phyloP scores from a whole-genome alignment of 805 yeast genomes.

The Kuraishia piskuri region DNA sequence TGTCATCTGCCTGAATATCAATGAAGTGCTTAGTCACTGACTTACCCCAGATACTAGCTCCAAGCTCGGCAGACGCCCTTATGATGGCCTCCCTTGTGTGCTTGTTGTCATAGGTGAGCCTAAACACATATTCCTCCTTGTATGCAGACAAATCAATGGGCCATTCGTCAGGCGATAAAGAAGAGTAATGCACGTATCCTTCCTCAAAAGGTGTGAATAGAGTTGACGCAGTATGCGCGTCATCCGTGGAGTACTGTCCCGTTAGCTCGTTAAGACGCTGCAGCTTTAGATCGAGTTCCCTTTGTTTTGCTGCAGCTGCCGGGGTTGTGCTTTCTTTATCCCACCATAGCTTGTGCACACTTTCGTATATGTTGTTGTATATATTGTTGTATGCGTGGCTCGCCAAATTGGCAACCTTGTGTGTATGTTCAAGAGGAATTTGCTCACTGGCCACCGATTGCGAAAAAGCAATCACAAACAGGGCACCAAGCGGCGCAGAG shows the following conservation, averaged over 20 bases:
- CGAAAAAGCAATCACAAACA: background rate
- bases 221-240: background rate
- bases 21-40: conserved; percentile 29
- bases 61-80: conserved; percentile 2
- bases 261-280: background rate
- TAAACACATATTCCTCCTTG: conserved; percentile 32
- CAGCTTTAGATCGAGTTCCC: background rate
- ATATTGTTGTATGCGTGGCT: background rate
- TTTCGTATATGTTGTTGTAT: background rate
- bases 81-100: conserved; percentile 14
- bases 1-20: conserved; percentile 30
- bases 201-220: background rate
- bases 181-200: conserved; percentile 21
- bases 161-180: conserved; percentile 17
- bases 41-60: conserved; percentile 40
- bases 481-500: background rate
- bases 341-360: background rate
- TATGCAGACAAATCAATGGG: conserved; percentile 35
- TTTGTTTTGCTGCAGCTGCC: conserved; percentile 1
- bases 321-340: too few species aligned
- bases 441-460: background rate
- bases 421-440: background rate
- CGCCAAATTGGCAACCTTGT: background rate
- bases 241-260: background rate
- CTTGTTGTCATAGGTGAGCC: conserved; percentile 27